Conservation (phyloP, 495 filamentous ascomycete genomes). For the Acidiella bohemica region DNA sequence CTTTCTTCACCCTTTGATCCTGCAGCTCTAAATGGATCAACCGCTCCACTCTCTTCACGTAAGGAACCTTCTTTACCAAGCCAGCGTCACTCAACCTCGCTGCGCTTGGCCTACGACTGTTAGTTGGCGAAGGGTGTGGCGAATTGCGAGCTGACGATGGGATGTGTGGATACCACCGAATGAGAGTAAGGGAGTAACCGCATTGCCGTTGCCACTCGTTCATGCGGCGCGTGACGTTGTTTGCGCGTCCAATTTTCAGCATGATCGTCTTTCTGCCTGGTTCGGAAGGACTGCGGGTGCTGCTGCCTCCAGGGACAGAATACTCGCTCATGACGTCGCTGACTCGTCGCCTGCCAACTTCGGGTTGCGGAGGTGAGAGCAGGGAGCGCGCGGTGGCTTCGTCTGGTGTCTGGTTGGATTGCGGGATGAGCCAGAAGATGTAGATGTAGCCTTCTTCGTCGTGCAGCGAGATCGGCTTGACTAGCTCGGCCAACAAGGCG, state of each 20-base stretch:
- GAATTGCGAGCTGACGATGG: constrained; percentile 33
- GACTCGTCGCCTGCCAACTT: constrained; percentile 37
- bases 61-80: constrained; percentile 52
- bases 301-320: constrained; percentile 24
- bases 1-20: constrained; percentile 50
- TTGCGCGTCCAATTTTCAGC: constrained; percentile 84
- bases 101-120: too few species aligned
- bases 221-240: constrained; percentile 78
- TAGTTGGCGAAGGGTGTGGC: constrained; percentile 20
- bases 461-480: constrained; percentile 60
- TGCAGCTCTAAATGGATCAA: constrained; percentile 82
- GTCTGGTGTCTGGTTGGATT: constrained; percentile 32
- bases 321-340: constrained; percentile 55
- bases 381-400: constrained; percentile 46
- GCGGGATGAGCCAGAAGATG: constrained; percentile 75
- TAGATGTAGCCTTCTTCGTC: constrained; percentile 94
- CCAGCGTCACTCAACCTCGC: constrained; percentile 7
- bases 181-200: constrained; percentile 68
- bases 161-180: constrained; percentile 84
- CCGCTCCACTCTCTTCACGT: constrained; percentile 77
- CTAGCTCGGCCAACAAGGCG: constrained; percentile 55
- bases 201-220: constrained; percentile 92
- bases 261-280: constrained; percentile 34
- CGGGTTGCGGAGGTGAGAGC: constrained; percentile 32
- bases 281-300: constrained; percentile 5